Conservation (phyloP, 257 asterid genomes). For the Solanum peruvianum region DNA sequence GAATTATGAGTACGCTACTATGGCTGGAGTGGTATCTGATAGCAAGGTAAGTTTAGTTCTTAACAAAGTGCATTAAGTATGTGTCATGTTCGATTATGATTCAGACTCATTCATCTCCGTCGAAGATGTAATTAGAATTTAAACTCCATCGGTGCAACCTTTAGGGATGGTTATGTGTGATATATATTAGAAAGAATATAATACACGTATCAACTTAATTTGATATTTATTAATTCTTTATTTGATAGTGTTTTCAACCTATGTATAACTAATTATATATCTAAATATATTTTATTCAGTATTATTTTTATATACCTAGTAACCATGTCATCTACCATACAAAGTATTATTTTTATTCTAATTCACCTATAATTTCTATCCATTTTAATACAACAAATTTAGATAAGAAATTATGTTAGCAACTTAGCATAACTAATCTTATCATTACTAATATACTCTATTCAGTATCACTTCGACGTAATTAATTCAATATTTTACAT, state of each 20-base stretch:
- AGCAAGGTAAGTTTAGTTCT: background rate
- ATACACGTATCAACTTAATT: background rate
- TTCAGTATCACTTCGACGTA: too few species aligned
- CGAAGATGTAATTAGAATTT: background rate
- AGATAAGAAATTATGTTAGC: background rate
- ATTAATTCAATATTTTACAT: background rate
- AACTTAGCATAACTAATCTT: background rate
- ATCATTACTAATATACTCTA: too few species aligned
- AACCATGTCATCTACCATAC: background rate
- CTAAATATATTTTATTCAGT: background rate
- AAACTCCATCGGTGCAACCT: background rate
- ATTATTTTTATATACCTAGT: background rate
- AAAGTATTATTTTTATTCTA: background rate
- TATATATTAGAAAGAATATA: background rate
- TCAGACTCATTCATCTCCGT: too few species aligned
- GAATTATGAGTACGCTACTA: background rate
- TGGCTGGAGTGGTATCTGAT: background rate
- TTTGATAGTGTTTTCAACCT: background rate
- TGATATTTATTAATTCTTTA: background rate
- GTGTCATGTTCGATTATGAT: background rate
- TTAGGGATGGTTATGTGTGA: background rate
- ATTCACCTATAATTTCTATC: background rate
- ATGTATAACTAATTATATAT: background rate
- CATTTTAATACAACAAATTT: background rate
- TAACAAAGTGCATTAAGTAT: background rate